Evolutionary conservation across 768 basidiomycete genomes (phyloP), one percentile per base, ranked within the genome.

Genomic region (Mycena albidolilacea): DNA sequence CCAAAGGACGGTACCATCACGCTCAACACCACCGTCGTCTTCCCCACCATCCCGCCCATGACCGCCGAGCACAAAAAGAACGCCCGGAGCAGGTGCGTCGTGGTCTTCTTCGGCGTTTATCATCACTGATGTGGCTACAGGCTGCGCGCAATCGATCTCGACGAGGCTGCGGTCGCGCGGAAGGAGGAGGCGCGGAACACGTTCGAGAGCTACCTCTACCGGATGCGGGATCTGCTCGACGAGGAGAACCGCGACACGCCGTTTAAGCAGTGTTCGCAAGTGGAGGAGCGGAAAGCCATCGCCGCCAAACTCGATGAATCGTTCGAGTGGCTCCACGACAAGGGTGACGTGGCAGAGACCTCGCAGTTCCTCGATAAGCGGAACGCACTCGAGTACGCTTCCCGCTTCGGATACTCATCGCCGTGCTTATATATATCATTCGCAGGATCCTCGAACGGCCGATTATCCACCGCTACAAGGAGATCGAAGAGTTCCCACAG

Each of bases 131-230:
- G n/a, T 23, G 30, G 30, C 3, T 6, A 44, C 73, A 98, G 97
- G 80, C 86, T 99, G 12, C 90, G 92, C 14, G 90, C 91, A 11
- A 86, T 97, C 71, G 95, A 97, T 76, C 80, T 85, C 8, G 91
- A 93, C 67, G 97, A 99, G 83, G 84, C 87, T 2, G 88, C 91
- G 19, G 96, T 95, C 80, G 87, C 86, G 41, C 90, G 90, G 65
- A 91, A 91, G 41, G 97, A 97, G 78, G 98, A 99, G 80, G 95
- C 96, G 3, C 88, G 93, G 39, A 99, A 99, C 82, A 87, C 89
- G 35, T 90, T 99, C 64, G 98, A 99, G 82, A 90, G 93, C 41
- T 98, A 98, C 79, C 82, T 99, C n/a, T 99, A 99, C 84, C 90
- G 92, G 71, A 83, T 98, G 43, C 92, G 95, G 23, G 96, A 96